phyloP scores from a whole-genome alignment of 768 basidiomycete species.

The Lactarius hengduanensis region DNA sequence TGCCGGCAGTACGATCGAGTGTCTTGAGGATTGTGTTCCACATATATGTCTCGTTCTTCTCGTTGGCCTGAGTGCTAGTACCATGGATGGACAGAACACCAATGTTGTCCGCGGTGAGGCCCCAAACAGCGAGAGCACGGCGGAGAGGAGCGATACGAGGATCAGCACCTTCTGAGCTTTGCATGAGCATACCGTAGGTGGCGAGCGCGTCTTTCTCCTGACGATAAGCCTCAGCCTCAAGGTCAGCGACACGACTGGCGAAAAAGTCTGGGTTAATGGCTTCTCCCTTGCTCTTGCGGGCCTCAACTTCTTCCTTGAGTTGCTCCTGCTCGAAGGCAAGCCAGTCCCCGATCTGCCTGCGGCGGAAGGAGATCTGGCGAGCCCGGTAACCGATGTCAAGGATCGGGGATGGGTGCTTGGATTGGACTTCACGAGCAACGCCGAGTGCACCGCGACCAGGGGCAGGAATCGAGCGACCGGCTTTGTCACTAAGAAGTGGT shows the following conservation, averaged over 20 bases:
- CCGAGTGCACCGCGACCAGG: constrained; percentile 92
- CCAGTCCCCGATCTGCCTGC: constrained; percentile 94
- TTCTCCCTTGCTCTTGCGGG: constrained; percentile 53
- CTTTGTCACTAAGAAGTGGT: constrained; percentile 73
- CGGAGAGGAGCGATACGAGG: constrained; percentile 87
- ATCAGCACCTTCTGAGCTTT: constrained; percentile 61
- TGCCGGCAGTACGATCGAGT: constrained; percentile 87
- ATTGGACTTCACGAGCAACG: constrained; percentile 80
- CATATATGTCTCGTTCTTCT: constrained; percentile 96
- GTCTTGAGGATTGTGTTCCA: constrained; percentile 95
- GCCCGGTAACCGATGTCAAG: constrained; percentile 87
- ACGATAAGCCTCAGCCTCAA: constrained; percentile 85
- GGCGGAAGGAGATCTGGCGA: constrained; percentile 93
- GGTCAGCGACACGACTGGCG: constrained; percentile 70
- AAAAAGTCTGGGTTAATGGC: constrained; percentile 65
- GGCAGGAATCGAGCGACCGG: constrained; percentile 95
- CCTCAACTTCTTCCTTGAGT: constrained; percentile 74
- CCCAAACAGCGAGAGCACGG: constrained; percentile 96
- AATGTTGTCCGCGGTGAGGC: constrained; percentile 88
- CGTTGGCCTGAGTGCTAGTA: constrained; percentile 86
- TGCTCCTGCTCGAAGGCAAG: constrained; percentile 83
- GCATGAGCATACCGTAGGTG: constrained; percentile 85
- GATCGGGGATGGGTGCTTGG: constrained; percentile 74
- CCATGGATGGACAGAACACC: constrained; percentile 89
- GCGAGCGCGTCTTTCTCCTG: constrained; percentile 94